Percentiles rank a stretch among this genome's conserved stretches.
phyloP scores from a whole-genome alignment of 2,329 filamentous ascomycete genomes.

The Chrysoporthe puriensis region DNA sequence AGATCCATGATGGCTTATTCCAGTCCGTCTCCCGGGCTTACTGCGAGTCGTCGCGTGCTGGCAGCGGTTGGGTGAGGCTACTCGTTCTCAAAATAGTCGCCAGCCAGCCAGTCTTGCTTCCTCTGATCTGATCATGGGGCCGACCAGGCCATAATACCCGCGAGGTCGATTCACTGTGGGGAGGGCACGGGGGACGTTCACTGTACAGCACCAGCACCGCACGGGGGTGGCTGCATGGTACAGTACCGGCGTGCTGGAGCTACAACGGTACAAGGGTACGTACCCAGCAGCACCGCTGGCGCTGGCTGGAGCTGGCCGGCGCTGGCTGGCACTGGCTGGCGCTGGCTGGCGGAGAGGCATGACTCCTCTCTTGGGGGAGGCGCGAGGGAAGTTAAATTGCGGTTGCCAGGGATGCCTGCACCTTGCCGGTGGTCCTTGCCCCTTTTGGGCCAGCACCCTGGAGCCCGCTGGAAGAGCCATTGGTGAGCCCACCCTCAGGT shows the following conservation, averaged over 20 bases:
- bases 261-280: constrained; percentile 1
- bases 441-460: constrained; percentile 14
- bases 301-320: too few relatives aligned
- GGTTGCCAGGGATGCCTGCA: constrained; percentile 12
- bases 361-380: constrained; percentile 9
- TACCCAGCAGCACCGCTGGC: too few relatives aligned
- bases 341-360: neutral
- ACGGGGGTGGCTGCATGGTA: neutral
- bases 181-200: neutral
- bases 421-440: constrained; percentile 9
- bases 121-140: neutral
- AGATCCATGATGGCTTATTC: neutral
- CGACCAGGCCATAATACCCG: constrained; percentile 2
- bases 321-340: too few relatives aligned
- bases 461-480: neutral
- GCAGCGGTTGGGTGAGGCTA: neutral
- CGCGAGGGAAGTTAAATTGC: constrained; percentile 19
- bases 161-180: neutral
- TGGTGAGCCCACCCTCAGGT: constrained; percentile 2
- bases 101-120: neutral
- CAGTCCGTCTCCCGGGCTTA: neutral
- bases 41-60: neutral
- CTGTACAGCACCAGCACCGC: neutral
- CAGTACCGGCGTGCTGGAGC: constrained; percentile 12
- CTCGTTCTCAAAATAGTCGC: neutral